Base-by-base conservation (phyloP, 257 asterid species). In the Thymus mandschuricus region DNA sequence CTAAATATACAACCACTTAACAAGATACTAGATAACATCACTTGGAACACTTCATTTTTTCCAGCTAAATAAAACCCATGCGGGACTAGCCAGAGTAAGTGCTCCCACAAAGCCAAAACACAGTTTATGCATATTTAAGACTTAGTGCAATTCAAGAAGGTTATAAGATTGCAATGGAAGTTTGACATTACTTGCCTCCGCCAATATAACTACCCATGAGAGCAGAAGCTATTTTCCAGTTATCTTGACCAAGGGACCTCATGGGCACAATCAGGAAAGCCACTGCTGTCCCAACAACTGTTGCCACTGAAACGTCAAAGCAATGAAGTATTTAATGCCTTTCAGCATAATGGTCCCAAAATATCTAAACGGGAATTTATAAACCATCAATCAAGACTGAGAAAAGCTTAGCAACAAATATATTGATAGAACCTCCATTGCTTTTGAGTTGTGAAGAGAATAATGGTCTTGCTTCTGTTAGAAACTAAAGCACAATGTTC, bases 171-270 rank as follows among this genome's bases (percentile, higher is more conserved):
- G 44, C 38, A 10, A 31, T 35, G 45, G 3, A 48, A 71, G 66
- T 63, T 49, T 1, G 27, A 45, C 65, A 21, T 43, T 30, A 82
- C 88, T 78, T 82, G 80, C 97, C 90, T 86, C 96, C 96, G 29
- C 96, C 96, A 79, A 92, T 87, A 75, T 87, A 92, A 82, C 96
- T 92, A 60, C 96, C 97, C 96, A 92, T 89, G 63, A 92, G 88
- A 72, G 97, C 95, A 71, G 95, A 73, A 63, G 94, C 97, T 68
- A 92, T 81, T 81, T 83, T 92, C 97, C 97, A 92, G 78, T 78
- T 87, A 73, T 92, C 94, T 64, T 54, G 94, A 66, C 96, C 97
- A 27, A 92, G 90, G 54, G 96, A 92, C 69, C 86, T 79, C 96
- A 92, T 89, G 3, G 96, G 96, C 72, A 92, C 92, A 76, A 85